phyloP scores from a whole-genome alignment of 208 protist genomes.

The Crithidia bombi region DNA sequence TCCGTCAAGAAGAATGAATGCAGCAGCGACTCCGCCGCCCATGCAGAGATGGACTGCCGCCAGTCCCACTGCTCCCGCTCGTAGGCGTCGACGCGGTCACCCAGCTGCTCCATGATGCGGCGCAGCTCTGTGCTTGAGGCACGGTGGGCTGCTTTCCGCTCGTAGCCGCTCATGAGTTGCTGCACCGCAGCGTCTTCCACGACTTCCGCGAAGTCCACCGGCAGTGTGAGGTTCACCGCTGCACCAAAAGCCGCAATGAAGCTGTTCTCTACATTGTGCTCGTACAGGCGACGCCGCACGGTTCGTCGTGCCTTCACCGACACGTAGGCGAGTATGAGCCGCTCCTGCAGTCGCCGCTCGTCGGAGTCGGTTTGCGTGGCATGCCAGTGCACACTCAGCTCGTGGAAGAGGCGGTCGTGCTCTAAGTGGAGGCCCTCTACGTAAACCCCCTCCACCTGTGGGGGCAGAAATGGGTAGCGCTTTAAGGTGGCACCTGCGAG shows the following conservation, averaged over 20 bases:
- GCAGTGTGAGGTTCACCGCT: constrained; percentile 57
- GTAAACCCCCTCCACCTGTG: constrained; percentile 46
- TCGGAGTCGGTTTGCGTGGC: neutral
- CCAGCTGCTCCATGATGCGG: constrained; percentile 22
- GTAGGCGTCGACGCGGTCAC: constrained; percentile 34
- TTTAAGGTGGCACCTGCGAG: constrained; percentile 53
- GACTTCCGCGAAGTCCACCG: constrained; percentile 60
- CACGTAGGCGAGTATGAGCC: constrained; percentile 44
- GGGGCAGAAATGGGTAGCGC: constrained; percentile 63
- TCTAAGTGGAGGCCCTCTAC: constrained; percentile 57
- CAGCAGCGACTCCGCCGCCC: constrained; percentile 22
- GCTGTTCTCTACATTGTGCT: constrained; percentile 34
- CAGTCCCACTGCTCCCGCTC: constrained; percentile 52
- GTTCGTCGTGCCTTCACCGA: constrained; percentile 42
- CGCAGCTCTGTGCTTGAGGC: constrained; percentile 23
- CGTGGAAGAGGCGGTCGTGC: constrained; percentile 51
- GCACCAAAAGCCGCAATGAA: constrained; percentile 40
- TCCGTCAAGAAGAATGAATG: constrained; percentile 32
- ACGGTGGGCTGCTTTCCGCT: constrained; percentile 30
- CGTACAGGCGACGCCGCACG: constrained; percentile 38
- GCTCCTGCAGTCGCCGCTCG: constrained; percentile 35
- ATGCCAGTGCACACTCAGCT: constrained; percentile 34
- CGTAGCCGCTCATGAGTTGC: constrained; percentile 26
- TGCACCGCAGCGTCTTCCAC: constrained; percentile 57
- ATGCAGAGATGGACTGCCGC: constrained; percentile 31